Percentiles rank a stretch among this genome's conserved stretches.
Evolutionary conservation across 495 filamentous ascomycete genomes (phyloP).

Genomic region (Arthonia radiata): DNA sequence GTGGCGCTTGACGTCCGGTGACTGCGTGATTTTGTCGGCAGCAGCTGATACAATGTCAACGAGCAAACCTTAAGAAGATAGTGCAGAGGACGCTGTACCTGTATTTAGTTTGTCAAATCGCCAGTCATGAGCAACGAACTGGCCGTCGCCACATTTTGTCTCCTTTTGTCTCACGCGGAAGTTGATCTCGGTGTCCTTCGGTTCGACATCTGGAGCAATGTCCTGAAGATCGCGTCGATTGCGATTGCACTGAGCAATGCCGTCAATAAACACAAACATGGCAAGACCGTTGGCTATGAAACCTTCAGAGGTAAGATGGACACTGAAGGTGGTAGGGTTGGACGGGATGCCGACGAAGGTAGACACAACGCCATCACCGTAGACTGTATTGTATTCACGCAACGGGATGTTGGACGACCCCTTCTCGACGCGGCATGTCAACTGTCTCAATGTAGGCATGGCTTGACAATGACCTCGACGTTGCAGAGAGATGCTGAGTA

Average conservation of each 20-base stretch:
- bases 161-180: constrained; percentile 22
- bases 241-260: constrained; percentile 24
- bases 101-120: constrained; percentile 17
- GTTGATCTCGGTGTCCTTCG: constrained; percentile 15
- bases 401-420: constrained; percentile 11
- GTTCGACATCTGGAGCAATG: too few species aligned
- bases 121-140: constrained; percentile 19
- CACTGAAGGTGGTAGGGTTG: constrained; percentile 12
- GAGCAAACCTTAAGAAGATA: too few species aligned
- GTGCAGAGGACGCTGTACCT: constrained; percentile 13
- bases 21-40: constrained; percentile 9
- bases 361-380: constrained; percentile 20
- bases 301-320: constrained; percentile 16
- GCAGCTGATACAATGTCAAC: neutral
- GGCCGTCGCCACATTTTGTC: constrained; percentile 12
- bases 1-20: constrained; percentile 9
- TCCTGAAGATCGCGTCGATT: constrained; percentile 15
- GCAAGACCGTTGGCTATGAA: constrained; percentile 22
- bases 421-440: constrained; percentile 19
- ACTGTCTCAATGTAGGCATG: constrained; percentile 22
- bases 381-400: constrained; percentile 17
- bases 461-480: too few species aligned
- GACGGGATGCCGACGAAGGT: constrained; percentile 19
- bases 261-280: constrained; percentile 25
- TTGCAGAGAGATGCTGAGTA: too few species aligned